Evolutionary conservation across 1,139 yeast species (phyloP).

Genomic region (Saccharomycopsis hybrid): DNA sequence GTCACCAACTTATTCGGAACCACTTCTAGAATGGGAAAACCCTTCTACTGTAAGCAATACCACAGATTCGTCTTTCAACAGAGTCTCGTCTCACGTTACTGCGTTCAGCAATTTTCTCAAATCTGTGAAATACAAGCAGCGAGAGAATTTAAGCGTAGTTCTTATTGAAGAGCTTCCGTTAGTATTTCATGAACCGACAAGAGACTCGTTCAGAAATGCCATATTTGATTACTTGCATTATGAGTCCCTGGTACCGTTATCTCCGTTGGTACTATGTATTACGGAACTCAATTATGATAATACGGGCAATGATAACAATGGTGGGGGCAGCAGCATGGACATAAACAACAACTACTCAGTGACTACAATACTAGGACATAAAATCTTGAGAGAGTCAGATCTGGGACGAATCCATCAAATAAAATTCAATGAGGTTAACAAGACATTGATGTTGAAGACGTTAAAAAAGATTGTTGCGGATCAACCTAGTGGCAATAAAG

Average conservation of each 20-base stretch:
- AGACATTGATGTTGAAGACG: constrained; percentile 50
- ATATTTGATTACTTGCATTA: constrained; percentile 52
- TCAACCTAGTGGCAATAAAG: not conserved
- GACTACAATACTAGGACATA: constrained; percentile 58
- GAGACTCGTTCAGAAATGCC: constrained; percentile 45
- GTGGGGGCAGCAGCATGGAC: constrained; percentile 19
- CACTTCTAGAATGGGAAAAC: constrained; percentile 46
- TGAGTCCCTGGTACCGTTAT: constrained; percentile 35
- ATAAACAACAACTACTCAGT: constrained; percentile 52
- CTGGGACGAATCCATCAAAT: constrained; percentile 41
- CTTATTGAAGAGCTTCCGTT: constrained; percentile 85
- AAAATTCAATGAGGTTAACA: constrained; percentile 70
- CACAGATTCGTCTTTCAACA: too few species aligned
- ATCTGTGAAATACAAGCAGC: constrained; percentile 42
- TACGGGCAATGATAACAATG: constrained; percentile 34
- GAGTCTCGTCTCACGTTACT: constrained; percentile 38
- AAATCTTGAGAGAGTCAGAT: constrained; percentile 29
- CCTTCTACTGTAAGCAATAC: constrained; percentile 32
- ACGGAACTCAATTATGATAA: constrained; percentile 69
- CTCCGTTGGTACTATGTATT: constrained; percentile 70
- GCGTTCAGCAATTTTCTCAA: constrained; percentile 60
- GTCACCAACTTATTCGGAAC: not conserved
- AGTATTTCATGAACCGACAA: constrained; percentile 57
- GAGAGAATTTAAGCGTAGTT: constrained; percentile 44
- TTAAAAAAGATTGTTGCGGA: constrained; percentile 40